These are phyloP conservation scores for Capronia epimyces DNA, from an alignment of 2,329 filamentous ascomycete species.

Conservation along the genomic window DNA sequence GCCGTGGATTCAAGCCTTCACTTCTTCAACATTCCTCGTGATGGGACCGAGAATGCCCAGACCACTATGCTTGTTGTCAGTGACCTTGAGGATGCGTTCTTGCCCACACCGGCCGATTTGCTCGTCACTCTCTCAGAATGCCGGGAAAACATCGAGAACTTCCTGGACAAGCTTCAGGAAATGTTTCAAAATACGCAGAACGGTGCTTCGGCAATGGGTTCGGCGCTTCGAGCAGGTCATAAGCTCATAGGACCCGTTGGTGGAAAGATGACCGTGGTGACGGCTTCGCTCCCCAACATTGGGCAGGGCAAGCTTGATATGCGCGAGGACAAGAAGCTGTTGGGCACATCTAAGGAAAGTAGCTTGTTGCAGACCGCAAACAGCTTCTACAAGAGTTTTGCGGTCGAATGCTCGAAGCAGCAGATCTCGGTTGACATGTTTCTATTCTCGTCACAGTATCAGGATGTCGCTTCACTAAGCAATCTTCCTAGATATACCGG, in stretches of 20 bases:
- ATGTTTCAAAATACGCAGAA: conserved; percentile 97
- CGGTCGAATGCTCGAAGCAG: conserved; percentile 97
- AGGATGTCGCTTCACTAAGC: conserved; percentile 93
- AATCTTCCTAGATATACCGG: conserved; percentile 94
- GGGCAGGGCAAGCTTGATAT: conserved; percentile 86
- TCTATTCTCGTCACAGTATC: conserved; percentile 90
- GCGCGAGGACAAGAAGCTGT: conserved; percentile 90
- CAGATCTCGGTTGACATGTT: conserved; percentile 99
- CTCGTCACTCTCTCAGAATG: conserved; percentile 84
- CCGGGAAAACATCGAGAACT: conserved; percentile 82
- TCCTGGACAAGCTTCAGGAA: conserved; percentile 81
- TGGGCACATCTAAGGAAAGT: conserved; percentile 90
- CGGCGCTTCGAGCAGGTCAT: conserved; percentile 84
- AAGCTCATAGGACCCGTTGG: conserved; percentile 92
- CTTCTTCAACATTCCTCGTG: conserved; percentile 91
- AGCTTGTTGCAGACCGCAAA: conserved; percentile 82
- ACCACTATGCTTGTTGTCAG: conserved; percentile 90
- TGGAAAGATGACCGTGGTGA: conserved; percentile 89
- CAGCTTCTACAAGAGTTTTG: conserved; percentile 98
- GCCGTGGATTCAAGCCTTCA: conserved; percentile 91
- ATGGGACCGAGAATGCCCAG: conserved; percentile 76
- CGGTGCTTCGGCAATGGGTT: conserved; percentile 87
- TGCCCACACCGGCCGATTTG: conserved; percentile 87
- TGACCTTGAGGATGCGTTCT: conserved; percentile 91
- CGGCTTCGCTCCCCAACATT: conserved; percentile 81